These are phyloP conservation scores for Neobulgaria alba DNA, from an alignment of 2,329 filamentous ascomycete genomes.

Conservation along the genomic window DNA sequence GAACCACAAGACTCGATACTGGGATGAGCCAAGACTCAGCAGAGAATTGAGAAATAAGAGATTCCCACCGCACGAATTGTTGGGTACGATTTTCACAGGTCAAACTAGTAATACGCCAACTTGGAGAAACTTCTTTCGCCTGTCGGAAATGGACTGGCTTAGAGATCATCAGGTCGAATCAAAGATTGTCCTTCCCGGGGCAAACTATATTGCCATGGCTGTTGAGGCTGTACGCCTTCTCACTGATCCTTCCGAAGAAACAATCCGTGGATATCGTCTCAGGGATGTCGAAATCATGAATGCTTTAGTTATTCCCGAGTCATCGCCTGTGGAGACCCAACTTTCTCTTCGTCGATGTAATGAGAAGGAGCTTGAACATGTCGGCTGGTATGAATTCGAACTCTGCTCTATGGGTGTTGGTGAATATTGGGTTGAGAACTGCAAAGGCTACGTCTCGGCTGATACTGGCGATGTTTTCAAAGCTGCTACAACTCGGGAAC, in stretches of 20 bases:
- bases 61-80: constrained; percentile 40
- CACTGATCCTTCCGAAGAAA: constrained; percentile 20
- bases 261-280: constrained; percentile 36
- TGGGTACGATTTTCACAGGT: constrained; percentile 32
- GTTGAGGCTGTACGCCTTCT: constrained; percentile 25
- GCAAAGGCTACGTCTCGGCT: constrained; percentile 19
- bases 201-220: constrained; percentile 30
- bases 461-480: too few species aligned
- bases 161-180: constrained; percentile 32
- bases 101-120: constrained; percentile 24
- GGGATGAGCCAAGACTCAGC: constrained; percentile 36
- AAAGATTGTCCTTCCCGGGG: constrained; percentile 28
- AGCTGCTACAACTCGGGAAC: too few species aligned
- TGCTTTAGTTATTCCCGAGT: background rate
- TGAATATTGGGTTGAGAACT: constrained; percentile 44
- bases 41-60: constrained; percentile 33
- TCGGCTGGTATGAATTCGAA: constrained; percentile 40
- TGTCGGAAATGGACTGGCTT: constrained; percentile 34
- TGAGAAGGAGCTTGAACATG: background rate
- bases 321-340: background rate
- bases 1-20: constrained; percentile 44
- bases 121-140: constrained; percentile 31
- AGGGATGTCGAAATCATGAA: background rate
- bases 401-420: constrained; percentile 44
- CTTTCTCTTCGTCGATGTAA: background rate